phyloP scores from a whole-genome alignment of 345 rosid species.

The Aurinia saxatilis region DNA sequence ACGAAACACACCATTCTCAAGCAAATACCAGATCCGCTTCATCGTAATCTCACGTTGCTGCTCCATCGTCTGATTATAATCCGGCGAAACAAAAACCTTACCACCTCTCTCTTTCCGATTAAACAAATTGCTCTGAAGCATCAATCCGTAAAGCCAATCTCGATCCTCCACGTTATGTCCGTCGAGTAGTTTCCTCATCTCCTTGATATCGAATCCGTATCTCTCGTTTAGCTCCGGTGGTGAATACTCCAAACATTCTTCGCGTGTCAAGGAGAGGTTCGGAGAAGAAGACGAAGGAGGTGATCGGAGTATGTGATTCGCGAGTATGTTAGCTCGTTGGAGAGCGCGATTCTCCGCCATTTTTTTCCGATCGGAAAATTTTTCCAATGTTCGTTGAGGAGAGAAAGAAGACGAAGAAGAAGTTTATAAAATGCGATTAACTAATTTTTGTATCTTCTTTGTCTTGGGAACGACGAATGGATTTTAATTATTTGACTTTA shows the following conservation, averaged over 20 bases:
- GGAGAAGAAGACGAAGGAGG: constrained; percentile 1
- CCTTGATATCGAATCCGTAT: constrained; percentile 42
- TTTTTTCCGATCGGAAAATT: neutral
- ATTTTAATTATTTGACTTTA: neutral
- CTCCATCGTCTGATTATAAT: constrained; percentile 87
- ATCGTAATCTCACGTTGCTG: constrained; percentile 82
- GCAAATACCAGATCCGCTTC: constrained; percentile 54
- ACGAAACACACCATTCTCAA: constrained; percentile 53
- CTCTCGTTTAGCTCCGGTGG: constrained; percentile 64
- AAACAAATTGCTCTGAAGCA: constrained; percentile 62
- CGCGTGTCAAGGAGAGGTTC: constrained; percentile 23
- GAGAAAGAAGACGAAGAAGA: neutral
- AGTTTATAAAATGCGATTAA: neutral
- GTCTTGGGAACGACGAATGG: neutral
- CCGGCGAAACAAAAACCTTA: constrained; percentile 60
- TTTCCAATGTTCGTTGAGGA: too few relatives aligned
- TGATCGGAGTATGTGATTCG: constrained; percentile 47
- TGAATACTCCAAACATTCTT: constrained; percentile 47
- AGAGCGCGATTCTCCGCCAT: constrained; percentile 40
- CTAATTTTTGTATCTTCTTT: too few relatives aligned
- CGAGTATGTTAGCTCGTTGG: constrained; percentile 42
- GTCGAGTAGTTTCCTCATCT: constrained; percentile 67
- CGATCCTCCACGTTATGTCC: constrained; percentile 60
- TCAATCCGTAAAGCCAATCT: constrained; percentile 73
- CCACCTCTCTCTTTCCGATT: constrained; percentile 65